Evolutionary conservation across 2,329 filamentous ascomycete species (phyloP), one percentile per base, ranked within the genome.

Genomic region (Xylaria sp.): DNA sequence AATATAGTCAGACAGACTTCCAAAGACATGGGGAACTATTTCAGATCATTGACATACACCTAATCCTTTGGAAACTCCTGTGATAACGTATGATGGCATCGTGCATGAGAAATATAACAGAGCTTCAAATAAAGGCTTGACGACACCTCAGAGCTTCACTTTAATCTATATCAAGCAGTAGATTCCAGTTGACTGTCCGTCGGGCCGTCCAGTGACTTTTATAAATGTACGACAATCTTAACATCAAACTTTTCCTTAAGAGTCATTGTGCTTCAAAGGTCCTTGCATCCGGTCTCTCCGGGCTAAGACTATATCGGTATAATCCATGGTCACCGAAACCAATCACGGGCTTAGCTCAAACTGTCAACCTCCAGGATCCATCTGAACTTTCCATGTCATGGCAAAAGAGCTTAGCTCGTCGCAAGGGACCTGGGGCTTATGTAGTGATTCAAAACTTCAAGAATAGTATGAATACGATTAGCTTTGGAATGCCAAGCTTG

Each of bases 21-120:
- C 36, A 42, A 58, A 2, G 3, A 15, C 11, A 28, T 5, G 23
- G 6, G 11, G 31, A 2, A 28, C 10, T 42, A 15, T 38, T 15
- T 13, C 6, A 6, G 13, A 38, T n/a, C n/a, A 38, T 38, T 13
- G 36, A 59, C 57, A n/a, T 23, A 59, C 57, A 3, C 57, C 57
- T 4, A 59, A 20, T 31, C 57, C 57, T 10, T 13, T 44, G 15
- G 57, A 59, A 11, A 59, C 57, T 13, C 57, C 57, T 9, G 57
- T 44, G 15, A 59, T 48, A 11, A 59, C 23, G 40, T 59, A 59
- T 1, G 57, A 59, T 4, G 57, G 57, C 57, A 59, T 59, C 6
- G 40, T 59, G 13, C 4, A 58, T 11, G 17, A 31, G 10, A 44
- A 23, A 38, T 28, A 28, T 1, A 28, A 31, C 31, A 10, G 26